phyloP scores from a whole-genome alignment of 73 alveolate genomes.

The Durusdinium trenchii region DNA sequence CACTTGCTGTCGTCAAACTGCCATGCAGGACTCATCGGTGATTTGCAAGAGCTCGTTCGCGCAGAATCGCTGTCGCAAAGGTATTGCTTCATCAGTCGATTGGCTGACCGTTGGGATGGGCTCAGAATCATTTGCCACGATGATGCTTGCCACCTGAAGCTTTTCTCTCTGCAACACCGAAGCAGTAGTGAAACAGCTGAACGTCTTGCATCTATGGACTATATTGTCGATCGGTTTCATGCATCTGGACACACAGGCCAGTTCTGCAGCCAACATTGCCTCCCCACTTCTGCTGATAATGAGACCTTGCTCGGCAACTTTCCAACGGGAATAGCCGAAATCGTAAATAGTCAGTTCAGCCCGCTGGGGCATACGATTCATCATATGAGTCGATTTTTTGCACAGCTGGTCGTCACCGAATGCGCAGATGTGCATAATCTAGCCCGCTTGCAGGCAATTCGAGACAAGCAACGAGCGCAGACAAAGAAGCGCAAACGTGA shows the following conservation, averaged over 20 bases:
- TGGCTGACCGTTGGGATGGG: too few relatives aligned
- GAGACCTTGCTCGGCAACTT: neutral
- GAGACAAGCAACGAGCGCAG: neutral
- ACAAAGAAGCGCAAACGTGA: neutral
- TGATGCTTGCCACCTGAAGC: neutral
- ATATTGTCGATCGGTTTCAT: neutral
- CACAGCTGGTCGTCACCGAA: neutral
- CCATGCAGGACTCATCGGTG: neutral
- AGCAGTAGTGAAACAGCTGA: neutral
- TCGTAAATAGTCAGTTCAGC: neutral
- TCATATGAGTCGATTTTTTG: conserved; percentile 3
- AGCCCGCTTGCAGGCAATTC: neutral
- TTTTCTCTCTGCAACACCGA: neutral
- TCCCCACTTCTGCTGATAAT: neutral
- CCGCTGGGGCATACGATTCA: conserved; percentile 38
- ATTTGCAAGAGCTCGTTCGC: neutral
- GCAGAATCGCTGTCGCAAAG: neutral
- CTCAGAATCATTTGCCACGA: neutral
- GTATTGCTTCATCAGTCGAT: neutral
- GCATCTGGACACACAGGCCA: neutral
- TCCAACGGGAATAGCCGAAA: neutral
- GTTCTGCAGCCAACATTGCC: neutral
- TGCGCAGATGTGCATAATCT: conserved; percentile 2
- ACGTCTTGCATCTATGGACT: neutral
- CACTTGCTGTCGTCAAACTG: too few relatives aligned